phyloP scores from a whole-genome alignment of 441 rosid genomes.

The Adansonia gregorii region DNA sequence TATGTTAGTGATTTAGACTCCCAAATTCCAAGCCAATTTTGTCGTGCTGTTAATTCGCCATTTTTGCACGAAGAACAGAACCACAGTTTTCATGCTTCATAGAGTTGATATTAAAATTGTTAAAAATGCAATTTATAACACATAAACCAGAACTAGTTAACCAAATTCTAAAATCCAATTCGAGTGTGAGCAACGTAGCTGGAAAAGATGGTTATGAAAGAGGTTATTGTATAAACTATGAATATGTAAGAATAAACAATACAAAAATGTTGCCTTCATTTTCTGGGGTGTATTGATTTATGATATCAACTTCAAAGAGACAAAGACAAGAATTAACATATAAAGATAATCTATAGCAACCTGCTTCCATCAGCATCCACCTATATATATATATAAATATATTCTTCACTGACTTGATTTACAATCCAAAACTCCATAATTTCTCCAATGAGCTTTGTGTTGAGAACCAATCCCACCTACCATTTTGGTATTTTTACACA shows the following conservation, averaged over 20 bases:
- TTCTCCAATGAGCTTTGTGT: background rate
- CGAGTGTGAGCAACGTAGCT: background rate
- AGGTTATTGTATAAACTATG: background rate
- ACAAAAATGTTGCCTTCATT: constrained; percentile 18
- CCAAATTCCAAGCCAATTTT: background rate
- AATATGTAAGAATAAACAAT: background rate
- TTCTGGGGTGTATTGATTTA: background rate
- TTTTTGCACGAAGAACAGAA: background rate
- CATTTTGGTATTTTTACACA: background rate
- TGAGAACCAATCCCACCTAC: background rate
- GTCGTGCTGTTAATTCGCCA: background rate
- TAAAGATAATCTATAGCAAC: constrained; percentile 18
- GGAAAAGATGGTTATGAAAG: too few relatives aligned
- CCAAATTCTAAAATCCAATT: background rate
- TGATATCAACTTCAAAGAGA: constrained; percentile 4
- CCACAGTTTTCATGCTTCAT: background rate
- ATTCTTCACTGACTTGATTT: constrained; percentile 14
- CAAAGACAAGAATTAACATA: constrained; percentile 9
- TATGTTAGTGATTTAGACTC: background rate
- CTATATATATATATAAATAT: background rate
- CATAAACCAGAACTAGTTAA: too few relatives aligned
- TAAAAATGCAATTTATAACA: too few relatives aligned
- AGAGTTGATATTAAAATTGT: background rate
- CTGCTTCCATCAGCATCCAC: constrained; percentile 31
- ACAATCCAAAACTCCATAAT: constrained; percentile 21